A percentile compares a stretch with the other conserved stretches of the same genome.
Conservation (phyloP, 2,329 filamentous ascomycete genomes). For the Aciculosporium take region DNA sequence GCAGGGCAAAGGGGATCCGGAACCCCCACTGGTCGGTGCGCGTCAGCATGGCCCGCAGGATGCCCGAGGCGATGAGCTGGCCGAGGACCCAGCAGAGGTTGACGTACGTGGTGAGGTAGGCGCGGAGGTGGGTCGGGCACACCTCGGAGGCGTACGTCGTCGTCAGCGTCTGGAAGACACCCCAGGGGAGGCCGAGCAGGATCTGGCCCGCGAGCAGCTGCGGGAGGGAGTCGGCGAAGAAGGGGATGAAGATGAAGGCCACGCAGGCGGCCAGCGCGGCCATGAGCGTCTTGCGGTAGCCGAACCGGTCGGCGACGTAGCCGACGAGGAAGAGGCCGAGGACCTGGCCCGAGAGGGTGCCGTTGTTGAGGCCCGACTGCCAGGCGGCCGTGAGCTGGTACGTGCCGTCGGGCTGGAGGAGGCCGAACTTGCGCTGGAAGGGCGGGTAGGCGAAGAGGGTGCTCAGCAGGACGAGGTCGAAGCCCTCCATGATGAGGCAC, state of each 20-base stretch:
- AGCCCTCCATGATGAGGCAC: constrained; percentile 26
- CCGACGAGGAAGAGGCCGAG: constrained; percentile 36
- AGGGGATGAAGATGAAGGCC: constrained; percentile 33
- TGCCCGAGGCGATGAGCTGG: constrained; percentile 29
- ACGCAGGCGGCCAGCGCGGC: constrained; percentile 24
- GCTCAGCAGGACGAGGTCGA: constrained; percentile 25
- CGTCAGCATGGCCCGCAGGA: constrained; percentile 25
- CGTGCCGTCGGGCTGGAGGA: constrained; percentile 17
- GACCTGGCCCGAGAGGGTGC: constrained; percentile 32
- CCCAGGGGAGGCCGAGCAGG: constrained; percentile 32
- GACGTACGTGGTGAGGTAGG: constrained; percentile 33
- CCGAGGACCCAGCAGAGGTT: constrained; percentile 38
- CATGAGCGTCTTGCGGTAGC: constrained; percentile 33
- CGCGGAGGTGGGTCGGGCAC: constrained; percentile 29
- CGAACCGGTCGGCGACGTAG: constrained; percentile 30
- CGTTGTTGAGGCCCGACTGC: constrained; percentile 38
- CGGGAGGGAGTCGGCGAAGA: constrained; percentile 28
- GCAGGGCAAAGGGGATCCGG: constrained; percentile 33
- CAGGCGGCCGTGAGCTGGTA: constrained; percentile 35
- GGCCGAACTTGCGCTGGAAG: constrained; percentile 27
- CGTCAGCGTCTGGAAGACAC: constrained; percentile 31
- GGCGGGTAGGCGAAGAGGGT: constrained; percentile 27
- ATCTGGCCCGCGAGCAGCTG: constrained; percentile 31
- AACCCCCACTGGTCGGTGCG: constrained; percentile 28
- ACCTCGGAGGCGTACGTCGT: constrained; percentile 35